A percentile compares a stretch with the other conserved stretches of the same genome.
Conservation (phyloP, 1,284 basidiomycete genomes). For the Ganoderma resinaceum region DNA sequence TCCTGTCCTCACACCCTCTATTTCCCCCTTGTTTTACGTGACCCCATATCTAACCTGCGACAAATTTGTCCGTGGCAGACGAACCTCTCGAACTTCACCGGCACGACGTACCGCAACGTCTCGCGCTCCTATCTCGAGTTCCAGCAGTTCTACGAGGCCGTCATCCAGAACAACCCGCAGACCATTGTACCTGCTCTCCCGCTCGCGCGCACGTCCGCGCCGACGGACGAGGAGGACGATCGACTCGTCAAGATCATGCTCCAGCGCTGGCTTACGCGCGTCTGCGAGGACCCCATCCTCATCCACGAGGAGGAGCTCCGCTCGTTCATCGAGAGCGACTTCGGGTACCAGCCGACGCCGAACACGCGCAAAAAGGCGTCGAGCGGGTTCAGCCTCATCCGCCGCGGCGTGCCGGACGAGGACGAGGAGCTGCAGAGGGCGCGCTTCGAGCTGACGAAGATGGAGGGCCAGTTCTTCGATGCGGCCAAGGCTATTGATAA, state of each 20-base stretch:
- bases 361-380: slow-evolving; percentile 73
- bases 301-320: slow-evolving; percentile 90
- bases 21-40: too few relatives aligned
- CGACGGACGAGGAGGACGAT: slow-evolving; percentile 96
- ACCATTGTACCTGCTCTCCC: slow-evolving; percentile 93
- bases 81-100: slow-evolving; percentile 90
- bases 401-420: slow-evolving; percentile 80
- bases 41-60: not conserved
- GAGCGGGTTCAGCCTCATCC: slow-evolving; percentile 72
- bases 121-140: slow-evolving; percentile 92
- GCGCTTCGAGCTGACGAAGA: slow-evolving; percentile 88
- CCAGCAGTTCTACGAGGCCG: slow-evolving; percentile 89
- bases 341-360: slow-evolving; percentile 88
- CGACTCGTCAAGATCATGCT: slow-evolving; percentile 91
- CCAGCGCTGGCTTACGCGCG: slow-evolving; percentile 89
- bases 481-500: slow-evolving; percentile 88
- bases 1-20: not conserved
- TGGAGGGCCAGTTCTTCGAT: slow-evolving; percentile 90
- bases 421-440: slow-evolving; percentile 87
- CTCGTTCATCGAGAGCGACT: slow-evolving; percentile 94
- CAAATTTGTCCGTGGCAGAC: slow-evolving; percentile 61
- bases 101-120: slow-evolving; percentile 88
- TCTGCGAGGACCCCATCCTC: slow-evolving; percentile 89
- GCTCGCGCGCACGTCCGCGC: slow-evolving; percentile 90
- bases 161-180: slow-evolving; percentile 85